Base-by-base conservation (phyloP, 306 rosid genomes). In the Nissolia schottii region DNA sequence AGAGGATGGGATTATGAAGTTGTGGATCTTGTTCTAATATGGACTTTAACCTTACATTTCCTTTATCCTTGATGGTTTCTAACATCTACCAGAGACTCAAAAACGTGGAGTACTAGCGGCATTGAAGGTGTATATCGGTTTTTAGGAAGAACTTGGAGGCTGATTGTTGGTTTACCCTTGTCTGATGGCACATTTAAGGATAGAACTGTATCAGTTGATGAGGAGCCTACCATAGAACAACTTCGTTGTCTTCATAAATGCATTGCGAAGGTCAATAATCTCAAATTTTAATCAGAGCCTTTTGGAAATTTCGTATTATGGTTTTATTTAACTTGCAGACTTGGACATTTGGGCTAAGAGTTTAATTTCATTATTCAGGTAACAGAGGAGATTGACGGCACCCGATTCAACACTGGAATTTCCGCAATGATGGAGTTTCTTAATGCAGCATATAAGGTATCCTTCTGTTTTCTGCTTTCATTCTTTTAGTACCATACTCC, bases 371-470 rank as follows among this genome's bases (percentile, higher is more conserved):
- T 70, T 64, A 74, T 80, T 70, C 90, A 94, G 99, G 95, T 94
- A 50, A 87, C 95, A 10, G 97, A 94, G 76, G 99, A 94, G 86
- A 87, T 94, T 71, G 96, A 94, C 78, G 91, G 83, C 43, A 91
- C 96, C 14, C 86, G 99, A 27, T 94, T 94, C 85, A 91, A 94
- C 82, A 94, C 99, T 57, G 99, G 99, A 86, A 91, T 91, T 79
- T 91, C 99, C 19, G 92, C 99, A 18, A 91, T 91, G 95, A 94
- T 94, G 99, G 99, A 94, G 80, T 91, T 91, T 86, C 78, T 91
- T 68, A 94, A 94, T 75, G 91, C 79, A 24, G 97, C 95, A 69
- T 91, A 91, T 37, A 94, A 89, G 97, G 97, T 92, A 64, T 34
- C 38, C 55, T 49, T 41, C 23, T n/a, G 3, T 67, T 50, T 58